A percentile compares a stretch with the other conserved stretches of the same genome.
phyloP scores from a whole-genome alignment of 345 rosid genomes.

The Pelargonium nanum region DNA sequence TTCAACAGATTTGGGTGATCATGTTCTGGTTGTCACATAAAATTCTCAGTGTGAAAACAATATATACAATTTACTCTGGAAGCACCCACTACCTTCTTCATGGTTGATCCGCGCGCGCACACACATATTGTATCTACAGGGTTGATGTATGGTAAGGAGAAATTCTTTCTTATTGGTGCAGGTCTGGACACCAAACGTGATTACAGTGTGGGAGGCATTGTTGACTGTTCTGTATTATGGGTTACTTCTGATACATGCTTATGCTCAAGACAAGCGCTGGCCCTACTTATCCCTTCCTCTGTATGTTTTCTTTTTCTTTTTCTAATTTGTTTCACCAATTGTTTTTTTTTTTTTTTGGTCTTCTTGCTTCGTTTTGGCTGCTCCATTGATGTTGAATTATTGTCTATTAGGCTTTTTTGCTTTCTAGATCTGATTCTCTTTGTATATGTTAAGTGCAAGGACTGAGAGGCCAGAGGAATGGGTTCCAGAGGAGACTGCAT shows the following conservation, averaged over 20 bases:
- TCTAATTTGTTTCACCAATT: background rate
- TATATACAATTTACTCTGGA: background rate
- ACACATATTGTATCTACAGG: no score
- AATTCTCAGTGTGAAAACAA: no score
- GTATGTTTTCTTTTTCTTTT: slow-evolving; percentile 27
- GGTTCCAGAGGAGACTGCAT: slow-evolving; percentile 68
- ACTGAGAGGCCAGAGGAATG: slow-evolving; percentile 85
- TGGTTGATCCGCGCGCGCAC: no score
- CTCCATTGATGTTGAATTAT: slow-evolving; percentile 5
- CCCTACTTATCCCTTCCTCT: slow-evolving; percentile 80
- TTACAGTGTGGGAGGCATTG: slow-evolving; percentile 80
- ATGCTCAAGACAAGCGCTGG: slow-evolving; percentile 95
- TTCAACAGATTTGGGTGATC: no score
- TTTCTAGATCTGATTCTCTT: background rate
- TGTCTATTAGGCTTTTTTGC: slow-evolving; percentile 14
- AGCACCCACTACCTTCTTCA: background rate
- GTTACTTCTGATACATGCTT: slow-evolving; percentile 60
- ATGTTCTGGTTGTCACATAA: no score
- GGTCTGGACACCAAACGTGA: slow-evolving; percentile 86
- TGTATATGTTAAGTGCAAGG: slow-evolving; percentile 36
- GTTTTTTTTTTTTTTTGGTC: background rate
- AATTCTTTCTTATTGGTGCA: slow-evolving; percentile 22
- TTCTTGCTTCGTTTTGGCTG: background rate
- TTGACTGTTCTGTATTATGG: slow-evolving; percentile 79
- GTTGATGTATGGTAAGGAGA: slow-evolving; percentile 1